Evolutionary conservation across 2,329 filamentous ascomycete species (phyloP).

Genomic region (Neofusicoccum cordaticola): DNA sequence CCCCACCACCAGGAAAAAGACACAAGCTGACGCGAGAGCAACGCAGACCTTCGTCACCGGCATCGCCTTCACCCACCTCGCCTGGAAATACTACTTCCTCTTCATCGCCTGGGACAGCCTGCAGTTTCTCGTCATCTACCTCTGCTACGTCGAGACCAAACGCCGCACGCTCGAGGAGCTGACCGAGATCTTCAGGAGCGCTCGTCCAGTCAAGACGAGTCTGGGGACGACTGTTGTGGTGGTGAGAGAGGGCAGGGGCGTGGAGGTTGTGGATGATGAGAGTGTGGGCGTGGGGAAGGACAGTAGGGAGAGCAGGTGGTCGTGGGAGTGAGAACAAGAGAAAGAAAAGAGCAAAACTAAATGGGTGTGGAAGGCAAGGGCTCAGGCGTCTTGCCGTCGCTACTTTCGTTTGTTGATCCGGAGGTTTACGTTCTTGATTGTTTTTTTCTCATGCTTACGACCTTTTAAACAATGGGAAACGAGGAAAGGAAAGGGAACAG

Average conservation of each 20-base stretch:
- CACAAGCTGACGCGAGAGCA: not conserved
- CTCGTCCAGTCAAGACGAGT: slow-evolving; percentile 38
- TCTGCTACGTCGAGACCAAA: slow-evolving; percentile 38
- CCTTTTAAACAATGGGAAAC: no score
- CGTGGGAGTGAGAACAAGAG: not conserved
- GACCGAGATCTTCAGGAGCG: slow-evolving; percentile 41
- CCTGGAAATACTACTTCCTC: slow-evolving; percentile 42
- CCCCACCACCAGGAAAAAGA: no score
- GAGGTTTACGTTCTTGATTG: no score
- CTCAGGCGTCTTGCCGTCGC: no score
- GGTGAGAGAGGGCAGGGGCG: slow-evolving; percentile 1
- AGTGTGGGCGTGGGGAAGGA: not conserved
- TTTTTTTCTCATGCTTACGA: no score
- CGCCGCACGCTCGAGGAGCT: slow-evolving; percentile 47
- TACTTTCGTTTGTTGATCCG: no score
- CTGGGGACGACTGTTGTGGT: slow-evolving; percentile 25
- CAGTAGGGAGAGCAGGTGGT: not conserved
- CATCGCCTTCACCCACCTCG: slow-evolving; percentile 36
- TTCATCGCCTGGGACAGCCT: slow-evolving; percentile 44
- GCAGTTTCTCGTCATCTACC: slow-evolving; percentile 38
- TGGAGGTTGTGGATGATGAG: not conserved
- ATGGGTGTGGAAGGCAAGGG: no score
- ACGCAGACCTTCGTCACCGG: slow-evolving; percentile 42
- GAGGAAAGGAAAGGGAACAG: no score
- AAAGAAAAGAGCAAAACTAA: no score